Conservation (phyloP, 225 moss, liverwort and hornwort species). For the Asterella californica region DNA sequence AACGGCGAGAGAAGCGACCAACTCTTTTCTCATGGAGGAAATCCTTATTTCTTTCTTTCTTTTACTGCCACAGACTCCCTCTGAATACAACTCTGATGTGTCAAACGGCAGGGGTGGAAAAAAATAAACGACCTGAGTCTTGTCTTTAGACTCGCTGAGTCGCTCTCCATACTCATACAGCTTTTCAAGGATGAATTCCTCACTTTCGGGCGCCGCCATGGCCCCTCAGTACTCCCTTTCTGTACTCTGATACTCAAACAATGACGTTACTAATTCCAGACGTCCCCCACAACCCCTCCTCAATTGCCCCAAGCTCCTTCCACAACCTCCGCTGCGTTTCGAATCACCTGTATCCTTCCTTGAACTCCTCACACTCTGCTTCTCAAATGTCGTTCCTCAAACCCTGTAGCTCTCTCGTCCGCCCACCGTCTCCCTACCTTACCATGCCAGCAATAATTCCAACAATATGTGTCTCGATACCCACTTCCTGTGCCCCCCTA, state of each 20-base stretch:
- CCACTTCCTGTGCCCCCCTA: not conserved
- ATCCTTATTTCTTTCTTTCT: conserved; percentile 25
- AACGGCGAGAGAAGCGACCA: conserved; percentile 34
- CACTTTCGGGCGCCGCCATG: conserved; percentile 50
- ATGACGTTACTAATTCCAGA: not conserved
- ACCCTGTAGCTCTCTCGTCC: not conserved
- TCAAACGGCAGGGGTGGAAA: conserved; percentile 17
- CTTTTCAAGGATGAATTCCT: conserved; percentile 50
- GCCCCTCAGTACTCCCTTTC: conserved; percentile 18
- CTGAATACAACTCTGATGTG: conserved; percentile 16
- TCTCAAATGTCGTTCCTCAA: not conserved
- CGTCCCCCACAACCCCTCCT: not conserved
- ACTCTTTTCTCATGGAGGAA: conserved; percentile 25
- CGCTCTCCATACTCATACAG: conserved; percentile 55
- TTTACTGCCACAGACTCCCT: conserved; percentile 18
- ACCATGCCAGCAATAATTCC: not conserved
- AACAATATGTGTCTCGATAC: not conserved
- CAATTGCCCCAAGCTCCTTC: not conserved
- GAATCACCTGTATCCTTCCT: not conserved
- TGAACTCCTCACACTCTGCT: not conserved
- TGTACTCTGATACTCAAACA: conserved; percentile 2
- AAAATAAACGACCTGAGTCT: conserved; percentile 45
- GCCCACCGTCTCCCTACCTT: not conserved
- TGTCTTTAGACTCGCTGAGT: conserved; percentile 57
- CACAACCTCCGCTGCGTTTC: conserved; percentile 1